Base-by-base conservation (phyloP, 176 grass and related monocot genomes). In the Carex scoparia region DNA sequence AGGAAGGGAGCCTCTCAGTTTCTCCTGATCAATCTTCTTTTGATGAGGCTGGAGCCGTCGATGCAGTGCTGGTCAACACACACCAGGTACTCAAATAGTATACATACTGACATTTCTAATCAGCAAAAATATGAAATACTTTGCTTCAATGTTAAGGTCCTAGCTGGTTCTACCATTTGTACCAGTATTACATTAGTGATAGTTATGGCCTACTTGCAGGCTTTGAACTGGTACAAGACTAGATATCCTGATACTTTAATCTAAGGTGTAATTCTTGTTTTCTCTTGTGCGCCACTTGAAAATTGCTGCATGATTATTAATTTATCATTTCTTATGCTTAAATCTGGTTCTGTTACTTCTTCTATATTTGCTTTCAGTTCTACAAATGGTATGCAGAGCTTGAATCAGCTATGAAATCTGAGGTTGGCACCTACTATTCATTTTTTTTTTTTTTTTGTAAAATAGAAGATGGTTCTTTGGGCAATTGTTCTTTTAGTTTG, bases 371-470 rank as follows among this genome's bases (percentile, higher is more conserved):
- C 82, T 51, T 93, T 84, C 77, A 97, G 94, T 97, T 97, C 81
- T 98, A 94, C 91, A 98, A 94, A 88, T 98, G 95, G 95, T 98
- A 94, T 89, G 86, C 91, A 72, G 91, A 98, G 82, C 54, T 98
- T 68, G 95, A 98, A 85, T 98, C 93, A 56, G 89, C 86, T 80
- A 98, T 94, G 95, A 98, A 98, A 85, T 98, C 89, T 70, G 95
- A 98, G 95, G 92, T 98, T 83, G 84, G 89, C 90, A 66, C 10
- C 30, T n/a, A n/a, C 58, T 12, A 87, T 57, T 33, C 53, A 85
- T 40, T 67, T 33, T 1, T 35, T 67, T 33, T 56, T 88, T 81
- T 42, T 33, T 67, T 81, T 51, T 69, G 33, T 81, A 37, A 70
- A 37, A 12, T 46, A 83, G 70, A 46, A 54, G 15, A 82, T 77